Evolutionary conservation across 2,329 filamentous ascomycete genomes (phyloP).

Genomic region (Ceratocystis cacaofunesta): DNA sequence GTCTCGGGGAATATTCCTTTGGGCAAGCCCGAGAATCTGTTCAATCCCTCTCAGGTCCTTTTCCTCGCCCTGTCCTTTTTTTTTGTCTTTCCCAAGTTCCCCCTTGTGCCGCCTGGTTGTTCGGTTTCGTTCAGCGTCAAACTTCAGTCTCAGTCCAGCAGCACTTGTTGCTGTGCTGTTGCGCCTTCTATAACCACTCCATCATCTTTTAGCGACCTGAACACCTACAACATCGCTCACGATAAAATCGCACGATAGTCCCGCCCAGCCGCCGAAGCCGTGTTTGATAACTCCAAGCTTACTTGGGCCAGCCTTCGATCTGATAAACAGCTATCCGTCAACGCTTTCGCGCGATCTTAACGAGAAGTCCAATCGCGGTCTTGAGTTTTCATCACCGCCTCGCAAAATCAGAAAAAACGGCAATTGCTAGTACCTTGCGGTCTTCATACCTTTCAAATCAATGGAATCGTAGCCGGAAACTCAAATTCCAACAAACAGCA

Average conservation of each 20-base stretch:
- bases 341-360: neutral
- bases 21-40: constrained; percentile 9
- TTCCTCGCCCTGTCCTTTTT: constrained; percentile 2
- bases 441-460: neutral
- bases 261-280: neutral
- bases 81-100: constrained; percentile 5
- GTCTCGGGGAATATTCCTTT: constrained; percentile 11
- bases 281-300: neutral
- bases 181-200: neutral
- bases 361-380: neutral
- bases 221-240: neutral
- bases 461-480: constrained; percentile 6
- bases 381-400: neutral
- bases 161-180: constrained; percentile 1
- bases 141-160: constrained; percentile 7
- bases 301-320: neutral
- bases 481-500: constrained; percentile 6
- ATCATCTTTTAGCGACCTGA: neutral
- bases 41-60: constrained; percentile 4
- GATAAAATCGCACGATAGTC: constrained; percentile 2
- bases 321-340: neutral
- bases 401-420: neutral
- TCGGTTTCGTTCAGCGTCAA: constrained; percentile 3
- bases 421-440: neutral
- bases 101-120: neutral